Conservation (phyloP, 2,329 filamentous ascomycete species). For the Talaromyces sp. region DNA sequence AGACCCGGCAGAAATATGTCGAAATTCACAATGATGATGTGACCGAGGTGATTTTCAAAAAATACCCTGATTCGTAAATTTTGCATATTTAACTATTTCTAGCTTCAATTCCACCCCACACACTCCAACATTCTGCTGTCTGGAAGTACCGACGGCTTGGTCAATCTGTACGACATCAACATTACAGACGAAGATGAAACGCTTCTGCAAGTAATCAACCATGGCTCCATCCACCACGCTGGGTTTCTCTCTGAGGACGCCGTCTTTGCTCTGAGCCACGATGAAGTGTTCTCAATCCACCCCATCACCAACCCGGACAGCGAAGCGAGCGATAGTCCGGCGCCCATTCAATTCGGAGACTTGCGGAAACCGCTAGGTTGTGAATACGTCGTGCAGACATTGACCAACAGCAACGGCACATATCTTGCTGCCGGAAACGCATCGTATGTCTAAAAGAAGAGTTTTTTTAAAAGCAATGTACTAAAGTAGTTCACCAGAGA, state of each 20-base stretch:
- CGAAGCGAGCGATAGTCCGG: constrained; percentile 38
- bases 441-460: constrained; percentile 31
- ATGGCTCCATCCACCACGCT: constrained; percentile 58
- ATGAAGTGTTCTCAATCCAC: constrained; percentile 58
- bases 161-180: constrained; percentile 58
- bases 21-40: constrained; percentile 56
- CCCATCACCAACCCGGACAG: constrained; percentile 48
- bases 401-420: constrained; percentile 38
- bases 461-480: not conserved
- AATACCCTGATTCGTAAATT: too few species aligned
- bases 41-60: constrained; percentile 42
- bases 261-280: constrained; percentile 58
- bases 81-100: constrained; percentile 7
- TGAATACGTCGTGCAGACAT: constrained; percentile 57
- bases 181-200: constrained; percentile 59
- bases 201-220: constrained; percentile 59
- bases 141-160: constrained; percentile 59
- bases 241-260: constrained; percentile 52
- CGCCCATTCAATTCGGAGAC: constrained; percentile 51
- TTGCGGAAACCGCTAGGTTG: constrained; percentile 51
- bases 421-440: constrained; percentile 48
- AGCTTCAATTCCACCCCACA: constrained; percentile 50
- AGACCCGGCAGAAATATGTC: constrained; percentile 35
- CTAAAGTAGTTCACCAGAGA: constrained; percentile 23
- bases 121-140: constrained; percentile 53